phyloP scores from a whole-genome alignment of 768 basidiomycete genomes.

The Arthromyces matolae region DNA sequence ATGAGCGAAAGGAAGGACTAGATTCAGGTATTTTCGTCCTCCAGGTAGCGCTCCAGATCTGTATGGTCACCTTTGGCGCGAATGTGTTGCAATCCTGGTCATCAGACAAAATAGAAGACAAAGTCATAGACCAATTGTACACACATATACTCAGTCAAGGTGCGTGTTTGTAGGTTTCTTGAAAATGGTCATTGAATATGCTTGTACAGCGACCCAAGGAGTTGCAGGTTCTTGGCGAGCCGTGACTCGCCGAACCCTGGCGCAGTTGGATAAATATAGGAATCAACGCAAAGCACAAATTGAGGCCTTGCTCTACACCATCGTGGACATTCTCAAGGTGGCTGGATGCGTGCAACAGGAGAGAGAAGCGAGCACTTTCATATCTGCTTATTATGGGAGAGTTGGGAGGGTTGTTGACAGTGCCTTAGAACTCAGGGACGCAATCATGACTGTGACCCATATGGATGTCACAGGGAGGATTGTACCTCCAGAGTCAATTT shows the following conservation, averaged over 20 bases:
- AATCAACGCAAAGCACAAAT: conserved; percentile 29
- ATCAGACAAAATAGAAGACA: conserved; percentile 26
- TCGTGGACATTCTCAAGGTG: conserved; percentile 8
- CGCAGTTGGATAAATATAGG: conserved; percentile 6
- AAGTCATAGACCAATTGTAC: conserved; percentile 31
- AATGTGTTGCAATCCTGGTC: conserved; percentile 35
- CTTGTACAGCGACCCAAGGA: conserved; percentile 42
- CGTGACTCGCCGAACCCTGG: conserved; percentile 44
- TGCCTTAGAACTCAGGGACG: conserved; percentile 3
- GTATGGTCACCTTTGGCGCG: conserved; percentile 26
- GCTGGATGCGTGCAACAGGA: conserved; percentile 6
- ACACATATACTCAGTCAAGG: conserved; percentile 40
- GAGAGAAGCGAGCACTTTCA: not conserved
- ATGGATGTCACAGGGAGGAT: conserved; percentile 5
- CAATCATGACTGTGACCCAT: conserved; percentile 5
- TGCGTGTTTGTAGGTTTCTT: conserved; percentile 16
- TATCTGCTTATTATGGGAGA: not conserved
- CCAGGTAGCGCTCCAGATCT: conserved; percentile 33
- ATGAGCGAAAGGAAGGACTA: not conserved
- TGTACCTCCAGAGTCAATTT: not conserved
- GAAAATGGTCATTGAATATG: not conserved
- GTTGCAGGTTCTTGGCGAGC: conserved; percentile 56
- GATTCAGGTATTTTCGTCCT: conserved; percentile 1
- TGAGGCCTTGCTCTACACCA: not conserved
- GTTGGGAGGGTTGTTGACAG: conserved; percentile 1